A percentile compares a stretch with the other conserved stretches of the same genome.
Evolutionary conservation across 2,329 filamentous ascomycete genomes (phyloP).

Genomic region (Monosporascus sp.): DNA sequence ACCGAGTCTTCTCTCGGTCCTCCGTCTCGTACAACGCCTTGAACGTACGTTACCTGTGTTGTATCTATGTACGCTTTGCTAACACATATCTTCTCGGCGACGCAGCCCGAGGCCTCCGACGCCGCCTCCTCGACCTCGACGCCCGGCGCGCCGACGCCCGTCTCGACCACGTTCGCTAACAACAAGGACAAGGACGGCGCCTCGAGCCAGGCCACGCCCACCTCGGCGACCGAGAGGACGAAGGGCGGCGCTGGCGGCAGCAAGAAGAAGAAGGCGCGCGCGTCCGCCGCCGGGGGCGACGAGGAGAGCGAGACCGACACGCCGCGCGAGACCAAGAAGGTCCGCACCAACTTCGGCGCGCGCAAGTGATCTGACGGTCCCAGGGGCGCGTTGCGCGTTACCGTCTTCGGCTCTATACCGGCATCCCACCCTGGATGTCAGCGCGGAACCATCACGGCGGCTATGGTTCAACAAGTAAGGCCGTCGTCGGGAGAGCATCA

Average conservation of each 20-base stretch:
- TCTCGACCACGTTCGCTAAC: conserved; percentile 45
- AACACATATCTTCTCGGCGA: neutral
- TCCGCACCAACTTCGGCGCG: conserved; percentile 54
- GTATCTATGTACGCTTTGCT: neutral
- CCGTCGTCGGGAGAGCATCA: too few relatives aligned
- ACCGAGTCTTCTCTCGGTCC: conserved; percentile 67
- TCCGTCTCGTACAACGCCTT: conserved; percentile 56
- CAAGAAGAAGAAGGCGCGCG: conserved; percentile 51
- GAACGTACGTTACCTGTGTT: conserved; percentile 22
- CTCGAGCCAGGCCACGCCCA: conserved; percentile 52
- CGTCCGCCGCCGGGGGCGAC: conserved; percentile 27
- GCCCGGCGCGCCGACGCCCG: conserved; percentile 47
- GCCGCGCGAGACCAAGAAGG: conserved; percentile 44
- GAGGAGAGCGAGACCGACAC: conserved; percentile 57
- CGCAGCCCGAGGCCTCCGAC: conserved; percentile 36
- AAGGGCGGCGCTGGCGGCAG: conserved; percentile 26
- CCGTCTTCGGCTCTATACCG: too few relatives aligned
- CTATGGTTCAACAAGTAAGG: too few relatives aligned
- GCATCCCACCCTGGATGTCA: too few relatives aligned
- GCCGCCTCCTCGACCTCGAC: conserved; percentile 39
- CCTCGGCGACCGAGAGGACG: conserved; percentile 41
- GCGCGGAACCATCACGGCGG: too few relatives aligned
- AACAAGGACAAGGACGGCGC: conserved; percentile 34
- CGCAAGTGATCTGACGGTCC: conserved; percentile 35
- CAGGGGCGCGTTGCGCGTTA: too few relatives aligned